Base-by-base conservation (phyloP, 495 filamentous ascomycete genomes). In the Beverwykella pulmonaria region DNA sequence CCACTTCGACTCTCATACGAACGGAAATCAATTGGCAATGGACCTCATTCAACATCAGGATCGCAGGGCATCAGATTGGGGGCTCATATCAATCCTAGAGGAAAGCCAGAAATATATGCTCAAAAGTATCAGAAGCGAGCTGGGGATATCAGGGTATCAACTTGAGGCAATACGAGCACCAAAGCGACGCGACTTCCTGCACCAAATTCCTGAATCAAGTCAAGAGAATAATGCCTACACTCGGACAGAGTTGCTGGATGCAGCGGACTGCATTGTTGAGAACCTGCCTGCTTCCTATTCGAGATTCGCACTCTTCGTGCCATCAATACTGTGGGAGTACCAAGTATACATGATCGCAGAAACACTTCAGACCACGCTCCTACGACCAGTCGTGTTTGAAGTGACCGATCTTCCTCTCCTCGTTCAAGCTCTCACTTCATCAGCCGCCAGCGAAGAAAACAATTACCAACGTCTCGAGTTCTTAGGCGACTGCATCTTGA, bases 381-480 rank as follows among this genome's bases (percentile, higher is more conserved):
- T 97, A 5, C 74, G 77, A 49, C 75, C 77, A 4, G 77, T 90
- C 3, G 73, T 71, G 0, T 84, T 95, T 53, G 73, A 75, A 0
- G 73, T 6, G 2, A 12, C 30, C 2, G 34, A 88, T 65, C 61
- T 86, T 6, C 67, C 74, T 2, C 83, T 90, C 32, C 76, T 97
- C 3, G 69, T 87, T n/a, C 88, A 84, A 8, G 92, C 93, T 0
- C 88, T 95, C 56, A 89, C 80, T 30, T 80, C 90, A 0, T 86
- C 89, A 0, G 79, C 82, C 1, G 84, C 91, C 0, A 73, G 78
- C 10, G 86, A 87, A 47, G 68, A 69, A 2, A 84, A 79, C 0
- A 83, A 97, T 64, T 98, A 98, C 72, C 90, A 98, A 68, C 82
- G 90, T 23, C 81, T 95, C 0, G 94, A 98, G 75, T 96, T 96